These are phyloP conservation scores for Ceratocystis variospora DNA, from an alignment of 2,329 filamentous ascomycete genomes.

Conservation along the genomic window DNA sequence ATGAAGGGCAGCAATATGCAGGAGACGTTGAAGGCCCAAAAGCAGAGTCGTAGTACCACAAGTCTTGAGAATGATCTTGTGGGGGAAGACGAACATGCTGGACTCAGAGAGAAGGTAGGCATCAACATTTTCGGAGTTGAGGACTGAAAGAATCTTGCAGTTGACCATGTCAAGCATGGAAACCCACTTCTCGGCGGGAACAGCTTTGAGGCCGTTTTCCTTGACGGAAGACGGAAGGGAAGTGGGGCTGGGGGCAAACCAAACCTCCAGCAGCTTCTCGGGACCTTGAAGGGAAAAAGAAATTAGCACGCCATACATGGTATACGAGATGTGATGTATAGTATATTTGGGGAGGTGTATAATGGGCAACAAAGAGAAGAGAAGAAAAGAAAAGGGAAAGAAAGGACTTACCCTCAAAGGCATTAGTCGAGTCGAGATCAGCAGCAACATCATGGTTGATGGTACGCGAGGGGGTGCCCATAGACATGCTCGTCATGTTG, in stretches of 20 bases:
- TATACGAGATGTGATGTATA: neutral
- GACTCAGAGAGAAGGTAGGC: conserved; percentile 96
- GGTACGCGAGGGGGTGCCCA: conserved; percentile 75
- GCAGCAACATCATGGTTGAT: conserved; percentile 93
- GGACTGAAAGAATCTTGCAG: conserved; percentile 91
- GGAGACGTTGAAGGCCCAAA: conserved; percentile 73
- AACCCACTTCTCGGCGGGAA: conserved; percentile 77
- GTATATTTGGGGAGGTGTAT: neutral
- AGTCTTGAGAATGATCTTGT: conserved; percentile 97
- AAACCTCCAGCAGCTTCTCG: conserved; percentile 96
- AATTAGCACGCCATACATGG: neutral
- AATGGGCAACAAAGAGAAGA: too few species aligned
- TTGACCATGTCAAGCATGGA: conserved; percentile 96
- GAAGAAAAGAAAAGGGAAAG: too few species aligned
- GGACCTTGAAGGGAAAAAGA: conserved; percentile 43
- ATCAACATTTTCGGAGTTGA: conserved; percentile 87
- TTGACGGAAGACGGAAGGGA: conserved; percentile 56
- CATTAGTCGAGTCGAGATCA: conserved; percentile 87
- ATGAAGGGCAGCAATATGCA: conserved; percentile 77
- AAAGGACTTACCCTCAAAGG: conserved; percentile 63
- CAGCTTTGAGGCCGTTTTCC: conserved; percentile 70
- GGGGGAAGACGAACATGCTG: conserved; percentile 99
- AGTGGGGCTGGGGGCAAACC: conserved; percentile 74
- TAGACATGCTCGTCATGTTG: conserved; percentile 39
- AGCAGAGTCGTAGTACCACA: conserved; percentile 93